Evolutionary conservation across 352 stramenopile species (phyloP), one percentile per base, ranked within the genome.

Genomic region (Pythium guiyangense): DNA sequence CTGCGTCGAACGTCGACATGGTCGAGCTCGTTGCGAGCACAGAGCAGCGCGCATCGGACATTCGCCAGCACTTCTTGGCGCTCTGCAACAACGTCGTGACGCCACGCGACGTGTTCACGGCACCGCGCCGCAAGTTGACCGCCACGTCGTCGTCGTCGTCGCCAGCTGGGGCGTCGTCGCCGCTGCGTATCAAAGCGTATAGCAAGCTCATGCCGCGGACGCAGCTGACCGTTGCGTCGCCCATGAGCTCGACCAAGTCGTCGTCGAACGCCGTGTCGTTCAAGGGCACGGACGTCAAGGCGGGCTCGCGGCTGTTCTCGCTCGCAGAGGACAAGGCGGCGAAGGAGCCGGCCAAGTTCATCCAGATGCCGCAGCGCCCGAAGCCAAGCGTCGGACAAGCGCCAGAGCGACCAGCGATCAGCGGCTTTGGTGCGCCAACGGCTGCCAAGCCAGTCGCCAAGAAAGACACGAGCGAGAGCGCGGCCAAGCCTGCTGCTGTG

Each of bases 141-240:
- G 39, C 39, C 6, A 4, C 45, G 15, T 50, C 45, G 1, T 42
- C 47, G 14, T 27, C 59, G 25, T 35, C 54, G 29, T 54, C 62
- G 39, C 49, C 62, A 10, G 44, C 59, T 9, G 39, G 25, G 55
- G 59, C 27, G 31, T 66, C 57, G 64, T 67, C 49, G 47, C 69
- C 52, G 68, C 76, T 59, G 57, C 69, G 25, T 44, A 61, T 72
- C 57, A 86, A 79, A 64, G 74, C 74, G 2, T 74, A 70, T 37
- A 90, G 76, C 58, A 87, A 87, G 42, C 60, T 90, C 18, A 90
- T 90, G 80, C 79, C 80, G 27, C 74, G 69, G 17, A 74, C 74
- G 5, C 80, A 88, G 55, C 52, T 88, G 26, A 88, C 72, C 5
- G 77, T 90, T 54, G 73, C 76, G 60, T 90, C 80, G 20, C 80